These are phyloP conservation scores for Saksenaea vasiformis DNA, from an alignment of 371 early-diverging fungal genomes.

Conservation along the genomic window DNA sequence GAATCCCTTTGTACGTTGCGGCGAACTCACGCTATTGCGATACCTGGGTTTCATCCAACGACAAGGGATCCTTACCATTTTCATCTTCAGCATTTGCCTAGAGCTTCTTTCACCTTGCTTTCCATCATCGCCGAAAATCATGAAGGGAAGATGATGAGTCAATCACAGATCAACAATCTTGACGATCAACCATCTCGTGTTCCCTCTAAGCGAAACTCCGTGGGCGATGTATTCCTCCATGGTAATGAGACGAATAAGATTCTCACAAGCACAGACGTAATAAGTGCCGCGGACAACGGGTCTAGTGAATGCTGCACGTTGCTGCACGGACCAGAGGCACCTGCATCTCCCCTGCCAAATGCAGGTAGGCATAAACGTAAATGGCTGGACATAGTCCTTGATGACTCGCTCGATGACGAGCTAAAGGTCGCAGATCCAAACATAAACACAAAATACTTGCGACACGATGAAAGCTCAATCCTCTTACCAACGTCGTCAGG, in stretches of 20 bases:
- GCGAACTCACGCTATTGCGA: not conserved
- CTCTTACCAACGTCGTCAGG: not conserved
- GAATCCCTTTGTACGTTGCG: no score
- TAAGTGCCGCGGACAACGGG: not conserved
- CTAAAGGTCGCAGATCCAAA: not conserved
- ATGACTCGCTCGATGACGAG: slow-evolving; percentile 8
- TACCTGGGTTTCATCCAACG: not conserved
- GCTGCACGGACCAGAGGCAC: not conserved
- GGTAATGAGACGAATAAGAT: not conserved
- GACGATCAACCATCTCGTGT: not conserved
- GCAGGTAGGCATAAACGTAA: slow-evolving; percentile 4
- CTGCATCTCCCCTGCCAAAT: not conserved
- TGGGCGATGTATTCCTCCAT: not conserved
- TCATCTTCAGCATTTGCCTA: not conserved
- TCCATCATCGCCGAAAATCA: not conserved
- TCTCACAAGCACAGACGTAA: not conserved
- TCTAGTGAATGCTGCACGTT: not conserved
- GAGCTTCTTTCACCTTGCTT: not conserved
- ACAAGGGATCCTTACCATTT: not conserved
- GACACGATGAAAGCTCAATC: not conserved
- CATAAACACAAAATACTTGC: not conserved
- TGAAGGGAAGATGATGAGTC: not conserved
- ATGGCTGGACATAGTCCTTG: slow-evolving; percentile 20
- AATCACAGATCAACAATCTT: not conserved
- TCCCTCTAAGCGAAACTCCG: not conserved